Evolutionary conservation across 768 basidiomycete genomes (phyloP).

Genomic region (Leucosporidium yakuticum): DNA sequence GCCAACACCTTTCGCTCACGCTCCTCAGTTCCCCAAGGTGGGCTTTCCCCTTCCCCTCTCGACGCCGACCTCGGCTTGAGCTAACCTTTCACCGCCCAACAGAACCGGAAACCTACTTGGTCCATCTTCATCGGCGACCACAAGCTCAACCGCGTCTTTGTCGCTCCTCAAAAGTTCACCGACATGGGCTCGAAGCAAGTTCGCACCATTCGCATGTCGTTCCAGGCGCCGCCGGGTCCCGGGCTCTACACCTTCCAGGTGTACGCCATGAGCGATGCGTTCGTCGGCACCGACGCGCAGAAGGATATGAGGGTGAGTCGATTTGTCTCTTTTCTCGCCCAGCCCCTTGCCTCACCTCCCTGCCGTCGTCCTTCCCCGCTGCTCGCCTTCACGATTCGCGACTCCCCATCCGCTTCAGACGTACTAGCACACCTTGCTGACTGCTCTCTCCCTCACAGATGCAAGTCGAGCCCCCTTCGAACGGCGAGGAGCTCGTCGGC

Average conservation of each 20-base stretch:
- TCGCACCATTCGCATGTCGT: conserved; percentile 81
- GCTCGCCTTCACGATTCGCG: no score
- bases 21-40: conserved; percentile 86
- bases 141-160: conserved; percentile 41
- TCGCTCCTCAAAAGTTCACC: conserved; percentile 44
- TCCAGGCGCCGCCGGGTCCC: conserved; percentile 81
- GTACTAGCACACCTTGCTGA: not conserved
- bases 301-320: conserved; percentile 64
- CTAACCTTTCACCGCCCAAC: conserved; percentile 1
- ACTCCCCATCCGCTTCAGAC: conserved; percentile 5
- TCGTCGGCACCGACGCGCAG: conserved; percentile 70
- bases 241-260: conserved; percentile 86
- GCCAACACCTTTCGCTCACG: conserved; percentile 59
- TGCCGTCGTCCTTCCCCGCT: no score
- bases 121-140: conserved; percentile 52
- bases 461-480: conserved; percentile 68
- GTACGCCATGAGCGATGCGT: conserved; percentile 78
- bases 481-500: conserved; percentile 50
- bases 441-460: conserved; percentile 51
- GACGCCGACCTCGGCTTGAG: not conserved
- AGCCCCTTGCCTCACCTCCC: conserved; percentile 1
- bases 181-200: conserved; percentile 55
- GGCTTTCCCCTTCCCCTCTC: conserved; percentile 38
- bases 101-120: conserved; percentile 87
- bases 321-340: no score